Evolutionary conservation across 257 asterid genomes (phyloP), one percentile per base, ranked within the genome.

Genomic region (Salvia rosmarinus): DNA sequence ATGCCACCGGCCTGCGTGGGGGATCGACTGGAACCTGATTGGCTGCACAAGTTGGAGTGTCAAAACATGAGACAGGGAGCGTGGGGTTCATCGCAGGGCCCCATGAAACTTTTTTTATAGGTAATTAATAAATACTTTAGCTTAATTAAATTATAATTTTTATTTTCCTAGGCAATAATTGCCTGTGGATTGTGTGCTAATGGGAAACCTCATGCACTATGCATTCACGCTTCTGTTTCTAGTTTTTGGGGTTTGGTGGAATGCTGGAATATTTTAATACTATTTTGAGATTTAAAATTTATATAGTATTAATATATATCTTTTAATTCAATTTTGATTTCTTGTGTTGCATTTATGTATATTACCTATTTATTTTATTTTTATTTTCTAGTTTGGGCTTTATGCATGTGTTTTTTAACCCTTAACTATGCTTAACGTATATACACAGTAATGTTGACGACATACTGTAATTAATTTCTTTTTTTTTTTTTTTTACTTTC

Each of bases 1-100:
- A 73, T 70, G 76, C 30, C 66, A 68, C 60, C 61, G 54, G n/a
- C 65, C 62, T 40, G 82, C 78, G 70, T 77, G 81, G 71, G 74
- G 34, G 23, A 67, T 55, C 34, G 73, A 14, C 30, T 57, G 20
- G 4, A 63, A 43, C 23, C 52, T 20, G 12, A 78, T 72, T 78
- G 82, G 78, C 71, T 66, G 42, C 13, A 30, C 44, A 49, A 35
- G 1, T 71, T 5, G 51, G 52, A 62, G 50, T 59, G 75, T 50
- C 23, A 35, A 55, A 54, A 12, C 25, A 11, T 19, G 75, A 51
- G 81, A 71, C 81, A 71, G 77, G 34, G 64, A 47, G 81, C 77
- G 77, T 71, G 77, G 77, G 13, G 35, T 63, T 17, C 7, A 16
- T 68, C 54, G 64, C 62, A 40, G 25, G 50, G 44, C 75, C 72